phyloP scores from a whole-genome alignment of 164 flowering plant species.

The Kalanchoe fedtschenkoi region DNA sequence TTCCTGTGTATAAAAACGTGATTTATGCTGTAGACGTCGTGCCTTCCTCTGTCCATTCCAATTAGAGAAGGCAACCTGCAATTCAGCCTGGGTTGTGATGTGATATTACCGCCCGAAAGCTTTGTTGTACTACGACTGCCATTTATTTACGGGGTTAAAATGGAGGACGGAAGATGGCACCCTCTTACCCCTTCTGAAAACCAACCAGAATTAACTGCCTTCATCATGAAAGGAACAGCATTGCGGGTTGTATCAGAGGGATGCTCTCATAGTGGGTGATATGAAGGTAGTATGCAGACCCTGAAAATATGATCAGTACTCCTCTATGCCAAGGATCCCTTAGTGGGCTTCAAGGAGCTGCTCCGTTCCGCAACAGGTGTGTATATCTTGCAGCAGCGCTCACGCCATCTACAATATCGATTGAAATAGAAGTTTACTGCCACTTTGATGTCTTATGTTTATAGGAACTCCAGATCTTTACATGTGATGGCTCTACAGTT shows the following conservation, averaged over 20 bases:
- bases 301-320: background rate
- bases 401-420: no score
- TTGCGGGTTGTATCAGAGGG: conserved; percentile 53
- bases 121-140: conserved; percentile 72
- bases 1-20: background rate
- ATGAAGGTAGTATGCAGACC: background rate
- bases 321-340: background rate
- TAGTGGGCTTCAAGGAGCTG: background rate
- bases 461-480: no score
- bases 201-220: conserved; percentile 80
- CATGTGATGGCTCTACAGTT: no score
- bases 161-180: conserved; percentile 43
- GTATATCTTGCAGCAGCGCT: background rate
- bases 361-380: background rate
- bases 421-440: no score
- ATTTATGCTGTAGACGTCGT: conserved; percentile 41
- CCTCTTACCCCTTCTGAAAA: conserved; percentile 57
- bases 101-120: conserved; percentile 87
- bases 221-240: conserved; percentile 53
- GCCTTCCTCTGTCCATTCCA: conserved; percentile 43
- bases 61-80: conserved; percentile 45
- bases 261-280: conserved; percentile 19
- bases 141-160: conserved; percentile 69
- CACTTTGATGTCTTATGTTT: no score
- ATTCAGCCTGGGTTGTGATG: conserved; percentile 62